phyloP scores from a whole-genome alignment of 2,329 filamentous ascomycete genomes.

The Xylariaceae sp. region DNA sequence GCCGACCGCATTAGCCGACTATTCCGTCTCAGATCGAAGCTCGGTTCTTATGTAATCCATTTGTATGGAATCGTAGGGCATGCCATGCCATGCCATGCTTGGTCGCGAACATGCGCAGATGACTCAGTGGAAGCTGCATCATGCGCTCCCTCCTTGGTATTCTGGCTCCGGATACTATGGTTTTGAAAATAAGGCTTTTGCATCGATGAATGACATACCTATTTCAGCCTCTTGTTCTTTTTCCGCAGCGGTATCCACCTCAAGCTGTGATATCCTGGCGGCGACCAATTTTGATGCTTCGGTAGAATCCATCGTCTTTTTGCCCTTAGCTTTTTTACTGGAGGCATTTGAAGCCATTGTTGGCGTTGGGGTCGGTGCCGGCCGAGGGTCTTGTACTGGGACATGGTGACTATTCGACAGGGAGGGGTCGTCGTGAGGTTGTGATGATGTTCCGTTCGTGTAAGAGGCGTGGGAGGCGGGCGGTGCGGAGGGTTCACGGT shows the following conservation, averaged over 20 bases:
- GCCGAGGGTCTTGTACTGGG: constrained; percentile 36
- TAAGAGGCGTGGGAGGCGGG: constrained; percentile 28
- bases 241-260: constrained; percentile 86
- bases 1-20: constrained; percentile 1
- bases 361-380: constrained; percentile 40
- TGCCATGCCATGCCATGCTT: too few species aligned
- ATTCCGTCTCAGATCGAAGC: too few species aligned
- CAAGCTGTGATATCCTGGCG: constrained; percentile 90
- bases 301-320: constrained; percentile 76
- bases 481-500: constrained; percentile 29
- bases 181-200: constrained; percentile 3
- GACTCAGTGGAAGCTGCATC: background rate
- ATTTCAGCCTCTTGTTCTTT: constrained; percentile 96
- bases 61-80: too few species aligned
- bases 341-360: constrained; percentile 45
- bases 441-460: constrained; percentile 30
- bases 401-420: constrained; percentile 36
- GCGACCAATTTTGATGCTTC: constrained; percentile 90
- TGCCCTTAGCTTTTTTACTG: constrained; percentile 74
- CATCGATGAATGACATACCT: too few species aligned
- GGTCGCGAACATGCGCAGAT: too few species aligned
- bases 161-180: background rate
- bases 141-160: too few species aligned
- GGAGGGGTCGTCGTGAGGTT: constrained; percentile 31
- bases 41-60: too few species aligned